Evolutionary conservation across 2,329 filamentous ascomycete species (phyloP).

Genomic region (Colletotrichum noveboracense): DNA sequence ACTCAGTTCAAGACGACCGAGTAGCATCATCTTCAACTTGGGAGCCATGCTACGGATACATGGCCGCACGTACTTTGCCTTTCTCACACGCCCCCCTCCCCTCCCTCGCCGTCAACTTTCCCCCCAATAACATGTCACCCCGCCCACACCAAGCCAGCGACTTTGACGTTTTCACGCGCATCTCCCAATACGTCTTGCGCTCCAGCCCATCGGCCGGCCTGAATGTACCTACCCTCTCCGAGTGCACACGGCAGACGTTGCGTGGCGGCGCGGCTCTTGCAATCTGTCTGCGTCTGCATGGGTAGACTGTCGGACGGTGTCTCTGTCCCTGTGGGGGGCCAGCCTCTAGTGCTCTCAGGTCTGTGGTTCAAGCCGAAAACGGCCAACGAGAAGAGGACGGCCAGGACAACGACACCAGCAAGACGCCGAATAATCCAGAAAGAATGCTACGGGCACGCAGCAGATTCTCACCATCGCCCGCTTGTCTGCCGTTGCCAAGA

Average conservation of each 20-base stretch:
- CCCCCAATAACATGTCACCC: not conserved
- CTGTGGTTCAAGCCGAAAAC: too few relatives aligned
- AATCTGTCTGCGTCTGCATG: not conserved
- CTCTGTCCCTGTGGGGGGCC: not conserved
- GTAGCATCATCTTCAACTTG: not conserved
- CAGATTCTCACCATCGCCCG: not conserved
- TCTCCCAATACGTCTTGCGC: not conserved
- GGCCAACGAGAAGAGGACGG: not conserved
- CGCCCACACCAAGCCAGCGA: not conserved
- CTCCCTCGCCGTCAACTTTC: not conserved
- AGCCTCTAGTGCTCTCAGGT: not conserved
- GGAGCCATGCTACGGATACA: not conserved
- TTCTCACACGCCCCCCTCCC: not conserved
- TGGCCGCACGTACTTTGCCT: not conserved
- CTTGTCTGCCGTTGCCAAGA: not conserved
- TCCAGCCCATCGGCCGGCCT: not conserved
- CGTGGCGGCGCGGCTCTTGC: conserved; percentile 1
- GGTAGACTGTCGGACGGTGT: not conserved
- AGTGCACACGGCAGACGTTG: not conserved
- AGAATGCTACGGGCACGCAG: not conserved
- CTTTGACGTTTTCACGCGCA: not conserved
- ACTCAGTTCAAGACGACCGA: not conserved
- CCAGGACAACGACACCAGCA: not conserved
- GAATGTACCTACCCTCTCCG: not conserved
- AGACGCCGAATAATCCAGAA: too few relatives aligned